Evolutionary conservation across 345 rosid genomes (phyloP), one percentile per base, ranked within the genome.

Genomic region (Pistacia vera): DNA sequence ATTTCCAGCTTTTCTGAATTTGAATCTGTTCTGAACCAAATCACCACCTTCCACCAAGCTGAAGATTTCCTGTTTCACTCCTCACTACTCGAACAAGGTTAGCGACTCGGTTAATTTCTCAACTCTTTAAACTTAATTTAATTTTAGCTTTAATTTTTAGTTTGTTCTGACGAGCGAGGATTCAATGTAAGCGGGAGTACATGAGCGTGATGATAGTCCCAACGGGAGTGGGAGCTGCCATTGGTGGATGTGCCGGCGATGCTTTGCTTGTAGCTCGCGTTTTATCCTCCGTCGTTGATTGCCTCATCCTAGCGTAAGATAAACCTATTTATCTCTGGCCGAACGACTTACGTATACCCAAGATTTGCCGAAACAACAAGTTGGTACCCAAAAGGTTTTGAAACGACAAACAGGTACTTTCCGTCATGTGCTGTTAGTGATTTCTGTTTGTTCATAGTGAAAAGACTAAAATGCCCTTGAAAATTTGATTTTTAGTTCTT

Each of bases 181-280:
- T 73, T 73, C 88, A 87, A 87, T 83, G 84, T 49, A 82, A 77
- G 76, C 83, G 85, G 82, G 89, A 82, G 35, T 90, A 90, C 81
- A 88, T 90, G 2, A 88, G 88, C 76, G 91, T 90, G 38, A 81
- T 88, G 90, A 86, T 88, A 74, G 88, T 88, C 35, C 93, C 90
- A 20, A 86, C 93, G 0, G 90, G 91, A 38, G 90, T 88, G 1
- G 91, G 91, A 3, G 91, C 91, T 22, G 59, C 86, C 65, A 84
- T 88, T 17, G 93, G 92, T 49, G 92, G 94, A 17, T 90, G 74
- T 60, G 92, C 92, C 12, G 94, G 92, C 7, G 94, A 90, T 73
- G 89, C 90, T 28, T 73, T 88, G 77, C 89, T 92, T 0, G 86
- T 88, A 55, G 88, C 88, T 75, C 87, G 89, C 10, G 84, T 90